phyloP scores from a whole-genome alignment of 1,284 basidiomycete genomes.

The Cutaneotrichosporon daszewskae region DNA sequence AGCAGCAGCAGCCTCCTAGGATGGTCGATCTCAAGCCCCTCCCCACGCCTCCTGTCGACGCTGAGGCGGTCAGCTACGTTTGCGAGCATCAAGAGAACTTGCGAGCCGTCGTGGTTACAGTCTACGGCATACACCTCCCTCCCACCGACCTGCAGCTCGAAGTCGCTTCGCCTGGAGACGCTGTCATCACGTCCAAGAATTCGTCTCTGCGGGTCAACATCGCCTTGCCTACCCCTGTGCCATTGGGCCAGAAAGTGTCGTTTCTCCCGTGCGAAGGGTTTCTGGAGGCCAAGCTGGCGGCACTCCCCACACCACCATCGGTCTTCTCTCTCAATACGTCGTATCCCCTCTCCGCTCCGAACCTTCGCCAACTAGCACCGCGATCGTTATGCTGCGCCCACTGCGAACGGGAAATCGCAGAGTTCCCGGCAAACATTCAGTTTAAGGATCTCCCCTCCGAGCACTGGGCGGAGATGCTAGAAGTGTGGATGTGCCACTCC shows the following conservation, averaged over 20 bases:
- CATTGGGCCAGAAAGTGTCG: conserved; percentile 58
- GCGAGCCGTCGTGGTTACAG: conserved; percentile 64
- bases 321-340: conserved; percentile 35
- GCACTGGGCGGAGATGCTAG: conserved; percentile 93
- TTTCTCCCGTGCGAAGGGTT: conserved; percentile 54
- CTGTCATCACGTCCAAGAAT: conserved; percentile 59
- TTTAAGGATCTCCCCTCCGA: conserved; percentile 88
- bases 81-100: conserved; percentile 80
- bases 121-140: conserved; percentile 29
- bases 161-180: conserved; percentile 50
- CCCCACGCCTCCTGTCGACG: not conserved
- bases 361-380: conserved; percentile 34
- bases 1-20: too few species aligned
- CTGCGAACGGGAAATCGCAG: conserved; percentile 63
- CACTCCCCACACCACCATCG: conserved; percentile 34
- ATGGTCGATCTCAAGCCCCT: too few species aligned
- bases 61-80: conserved; percentile 52
- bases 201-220: conserved; percentile 57
- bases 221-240: conserved; percentile 59
- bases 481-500: conserved; percentile 96
- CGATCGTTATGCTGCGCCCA: conserved; percentile 34
- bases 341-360: conserved; percentile 33
- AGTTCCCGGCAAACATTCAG: conserved; percentile 54
- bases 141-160: conserved; percentile 28
- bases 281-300: conserved; percentile 61